Conservation (phyloP, 495 filamentous ascomycete genomes). For the Neurospora sp. region DNA sequence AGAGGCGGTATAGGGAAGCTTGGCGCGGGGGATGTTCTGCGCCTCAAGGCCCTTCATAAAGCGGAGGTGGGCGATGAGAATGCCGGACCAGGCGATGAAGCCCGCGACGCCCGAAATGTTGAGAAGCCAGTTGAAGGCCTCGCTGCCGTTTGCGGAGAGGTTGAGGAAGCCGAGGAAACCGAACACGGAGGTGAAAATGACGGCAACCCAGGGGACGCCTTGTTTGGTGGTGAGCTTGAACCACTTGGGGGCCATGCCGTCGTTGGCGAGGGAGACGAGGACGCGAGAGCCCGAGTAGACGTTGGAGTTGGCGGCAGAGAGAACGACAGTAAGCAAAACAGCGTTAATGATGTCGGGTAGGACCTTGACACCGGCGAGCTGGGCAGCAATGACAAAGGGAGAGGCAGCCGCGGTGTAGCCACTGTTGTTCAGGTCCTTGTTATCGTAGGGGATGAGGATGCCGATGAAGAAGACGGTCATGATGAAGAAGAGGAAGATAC, state of each 20-base stretch:
- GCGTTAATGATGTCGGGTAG: slow-evolving; percentile 65
- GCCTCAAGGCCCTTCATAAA: slow-evolving; percentile 51
- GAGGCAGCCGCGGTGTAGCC: slow-evolving; percentile 47
- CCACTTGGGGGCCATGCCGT: slow-evolving; percentile 48
- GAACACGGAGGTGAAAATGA: slow-evolving; percentile 30
- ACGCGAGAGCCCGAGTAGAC: slow-evolving; percentile 56
- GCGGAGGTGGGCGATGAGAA: slow-evolving; percentile 48
- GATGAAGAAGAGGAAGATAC: slow-evolving; percentile 58
- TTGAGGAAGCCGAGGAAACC: slow-evolving; percentile 49
- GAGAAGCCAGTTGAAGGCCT: slow-evolving; percentile 48
- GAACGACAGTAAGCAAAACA: slow-evolving; percentile 54
- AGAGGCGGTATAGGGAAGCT: slow-evolving; percentile 47
- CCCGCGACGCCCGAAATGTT: slow-evolving; percentile 59
- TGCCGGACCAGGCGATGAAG: slow-evolving; percentile 56
- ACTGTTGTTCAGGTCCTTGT: slow-evolving; percentile 37
- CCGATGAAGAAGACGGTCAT: slow-evolving; percentile 58
- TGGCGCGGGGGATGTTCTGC: slow-evolving; percentile 42
- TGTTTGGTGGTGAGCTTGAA: slow-evolving; percentile 25
- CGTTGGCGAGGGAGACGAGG: slow-evolving; percentile 50
- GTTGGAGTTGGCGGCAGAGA: slow-evolving; percentile 46
- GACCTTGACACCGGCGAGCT: slow-evolving; percentile 51
- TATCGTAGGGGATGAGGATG: slow-evolving; percentile 51
- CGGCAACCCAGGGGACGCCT: slow-evolving; percentile 35
- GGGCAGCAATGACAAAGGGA: slow-evolving; percentile 60
- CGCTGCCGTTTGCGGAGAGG: slow-evolving; percentile 32